Evolutionary conservation across 345 rosid genomes (phyloP).

Genomic region (Citrus hindsii): DNA sequence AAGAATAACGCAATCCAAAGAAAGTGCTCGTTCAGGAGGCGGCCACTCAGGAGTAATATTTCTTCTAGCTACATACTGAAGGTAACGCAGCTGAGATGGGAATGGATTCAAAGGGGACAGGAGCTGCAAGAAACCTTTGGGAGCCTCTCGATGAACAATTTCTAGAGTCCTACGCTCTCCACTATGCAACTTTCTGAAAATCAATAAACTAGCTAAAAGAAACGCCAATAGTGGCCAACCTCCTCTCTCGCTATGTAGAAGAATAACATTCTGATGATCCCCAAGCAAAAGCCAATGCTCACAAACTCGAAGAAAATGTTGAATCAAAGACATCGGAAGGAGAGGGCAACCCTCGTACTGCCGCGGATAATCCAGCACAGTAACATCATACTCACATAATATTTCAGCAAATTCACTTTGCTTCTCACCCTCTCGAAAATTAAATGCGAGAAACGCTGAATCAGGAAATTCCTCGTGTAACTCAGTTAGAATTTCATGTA

Average conservation of each 20-base stretch:
- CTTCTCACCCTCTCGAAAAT: constrained; percentile 88
- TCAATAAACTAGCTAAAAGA: constrained; percentile 72
- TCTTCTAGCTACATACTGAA: constrained; percentile 91
- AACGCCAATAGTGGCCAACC: constrained; percentile 97
- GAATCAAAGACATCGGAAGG: constrained; percentile 79
- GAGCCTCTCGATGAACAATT: constrained; percentile 93
- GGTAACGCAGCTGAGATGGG: constrained; percentile 95
- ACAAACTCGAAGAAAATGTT: constrained; percentile 83
- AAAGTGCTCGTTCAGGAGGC: constrained; percentile 91
- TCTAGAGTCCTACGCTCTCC: constrained; percentile 90
- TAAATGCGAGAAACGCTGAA: constrained; percentile 74
- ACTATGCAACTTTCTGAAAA: constrained; percentile 71
- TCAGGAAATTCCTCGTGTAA: constrained; percentile 83
- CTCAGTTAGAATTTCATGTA: constrained; percentile 71
- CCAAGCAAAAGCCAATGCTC: constrained; percentile 85
- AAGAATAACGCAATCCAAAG: constrained; percentile 87
- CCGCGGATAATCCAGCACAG: constrained; percentile 86
- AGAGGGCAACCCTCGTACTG: constrained; percentile 96
- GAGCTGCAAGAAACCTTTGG: constrained; percentile 86
- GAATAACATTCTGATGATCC: constrained; percentile 73
- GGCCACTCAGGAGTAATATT: constrained; percentile 94
- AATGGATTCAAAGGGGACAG: constrained; percentile 90
- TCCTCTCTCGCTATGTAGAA: constrained; percentile 93
- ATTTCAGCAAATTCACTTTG: constrained; percentile 68
- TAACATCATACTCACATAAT: constrained; percentile 71